Evolutionary conservation across 169 alveolate genomes (phyloP).

Genomic region (Hammondia hammondi): DNA sequence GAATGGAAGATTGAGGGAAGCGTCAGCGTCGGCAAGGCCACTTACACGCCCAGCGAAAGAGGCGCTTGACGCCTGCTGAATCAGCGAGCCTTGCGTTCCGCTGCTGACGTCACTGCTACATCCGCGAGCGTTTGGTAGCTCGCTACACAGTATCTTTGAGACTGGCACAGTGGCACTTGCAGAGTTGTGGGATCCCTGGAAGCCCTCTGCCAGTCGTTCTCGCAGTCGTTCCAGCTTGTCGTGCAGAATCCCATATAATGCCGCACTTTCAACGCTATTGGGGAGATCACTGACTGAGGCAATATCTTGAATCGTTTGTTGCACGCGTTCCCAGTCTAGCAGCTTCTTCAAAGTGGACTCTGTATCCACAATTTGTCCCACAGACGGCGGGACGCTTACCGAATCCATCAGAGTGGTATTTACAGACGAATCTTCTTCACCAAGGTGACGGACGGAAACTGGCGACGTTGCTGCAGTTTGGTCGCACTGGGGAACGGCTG

Average conservation of each 20-base stretch:
- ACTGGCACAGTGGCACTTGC: not conserved
- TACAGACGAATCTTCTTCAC: not conserved
- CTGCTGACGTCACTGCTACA: not conserved
- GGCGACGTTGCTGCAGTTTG: not conserved
- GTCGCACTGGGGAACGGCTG: too few species aligned
- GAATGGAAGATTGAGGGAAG: not conserved
- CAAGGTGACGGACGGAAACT: not conserved
- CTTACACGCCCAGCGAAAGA: not conserved
- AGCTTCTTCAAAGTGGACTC: not conserved
- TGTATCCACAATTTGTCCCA: not conserved
- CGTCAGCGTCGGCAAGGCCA: not conserved
- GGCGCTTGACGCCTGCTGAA: not conserved
- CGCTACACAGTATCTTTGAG: not conserved
- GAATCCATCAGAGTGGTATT: not conserved
- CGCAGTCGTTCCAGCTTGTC: not conserved
- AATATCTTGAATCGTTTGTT: not conserved
- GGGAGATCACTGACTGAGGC: not conserved
- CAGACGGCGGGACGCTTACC: not conserved
- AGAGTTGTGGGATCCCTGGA: not conserved
- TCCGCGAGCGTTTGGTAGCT: not conserved
- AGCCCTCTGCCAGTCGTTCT: not conserved
- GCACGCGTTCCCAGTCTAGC: constrained; percentile 8
- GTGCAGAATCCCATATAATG: not conserved
- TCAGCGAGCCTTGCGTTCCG: not conserved
- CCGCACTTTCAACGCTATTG: not conserved